phyloP scores from a whole-genome alignment of 2,329 filamentous ascomycete genomes.

The Truncatella angustata region DNA sequence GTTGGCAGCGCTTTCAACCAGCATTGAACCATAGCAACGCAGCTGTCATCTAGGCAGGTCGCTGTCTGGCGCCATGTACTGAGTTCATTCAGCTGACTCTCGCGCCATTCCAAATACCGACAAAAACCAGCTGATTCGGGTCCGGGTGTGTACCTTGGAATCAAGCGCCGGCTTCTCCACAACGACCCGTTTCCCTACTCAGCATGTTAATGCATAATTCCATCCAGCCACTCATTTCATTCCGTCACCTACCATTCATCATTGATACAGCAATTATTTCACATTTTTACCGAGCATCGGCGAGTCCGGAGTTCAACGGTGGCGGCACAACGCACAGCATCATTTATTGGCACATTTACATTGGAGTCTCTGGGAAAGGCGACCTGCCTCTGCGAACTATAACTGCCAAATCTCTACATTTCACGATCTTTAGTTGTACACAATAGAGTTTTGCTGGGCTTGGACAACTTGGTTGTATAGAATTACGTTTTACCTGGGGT shows the following conservation, averaged over 20 bases:
- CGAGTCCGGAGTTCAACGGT: slow-evolving; percentile 10
- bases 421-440: slow-evolving; percentile 6
- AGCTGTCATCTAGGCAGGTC: no score
- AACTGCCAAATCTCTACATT: slow-evolving; percentile 1
- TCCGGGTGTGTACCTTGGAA: no score
- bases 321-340: slow-evolving; percentile 1
- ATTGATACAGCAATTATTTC: neutral
- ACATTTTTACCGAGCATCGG: slow-evolving; percentile 5
- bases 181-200: slow-evolving; percentile 6
- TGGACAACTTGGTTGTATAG: slow-evolving; percentile 13
- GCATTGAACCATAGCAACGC: no score
- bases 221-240: slow-evolving; percentile 9
- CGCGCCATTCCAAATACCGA: no score
- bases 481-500: neutral
- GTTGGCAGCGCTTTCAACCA: no score
- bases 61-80: no score
- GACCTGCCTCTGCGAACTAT: neutral
- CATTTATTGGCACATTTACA: neutral
- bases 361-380: neutral
- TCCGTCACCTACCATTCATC: slow-evolving; percentile 13
- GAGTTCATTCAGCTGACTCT: no score
- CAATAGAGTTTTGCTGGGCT: slow-evolving; percentile 9
- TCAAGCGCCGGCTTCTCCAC: neutral
- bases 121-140: no score
- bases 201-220: slow-evolving; percentile 25